Evolutionary conservation across 2,329 filamentous ascomycete genomes (phyloP).

Genomic region (Thermomyces lanuginosus): DNA sequence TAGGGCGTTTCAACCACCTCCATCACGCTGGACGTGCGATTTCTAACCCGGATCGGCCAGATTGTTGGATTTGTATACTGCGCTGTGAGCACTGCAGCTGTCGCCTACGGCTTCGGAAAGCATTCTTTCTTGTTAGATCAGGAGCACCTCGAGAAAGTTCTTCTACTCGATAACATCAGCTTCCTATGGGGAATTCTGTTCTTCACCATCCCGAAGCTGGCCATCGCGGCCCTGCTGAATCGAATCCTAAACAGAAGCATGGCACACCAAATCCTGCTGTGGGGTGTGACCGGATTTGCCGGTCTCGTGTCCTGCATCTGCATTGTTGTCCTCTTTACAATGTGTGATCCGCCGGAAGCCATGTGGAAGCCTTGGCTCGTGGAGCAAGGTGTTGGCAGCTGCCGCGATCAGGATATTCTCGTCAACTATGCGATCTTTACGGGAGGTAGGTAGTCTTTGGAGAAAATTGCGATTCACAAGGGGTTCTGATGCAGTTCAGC

Average conservation of each 20-base stretch:
- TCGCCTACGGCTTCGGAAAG: constrained; percentile 24
- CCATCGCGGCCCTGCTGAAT: constrained; percentile 11
- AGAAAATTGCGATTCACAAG: neutral
- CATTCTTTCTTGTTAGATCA: constrained; percentile 18
- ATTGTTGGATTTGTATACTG: constrained; percentile 20
- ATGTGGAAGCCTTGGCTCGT: constrained; percentile 23
- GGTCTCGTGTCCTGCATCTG: constrained; percentile 15
- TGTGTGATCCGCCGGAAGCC: constrained; percentile 21
- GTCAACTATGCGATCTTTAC: constrained; percentile 24
- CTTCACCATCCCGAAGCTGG: constrained; percentile 12
- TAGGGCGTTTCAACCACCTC: neutral
- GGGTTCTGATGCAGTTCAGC: constrained; percentile 1
- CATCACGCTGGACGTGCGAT: neutral
- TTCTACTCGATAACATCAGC: constrained; percentile 10
- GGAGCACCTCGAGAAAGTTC: constrained; percentile 7
- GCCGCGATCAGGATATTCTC: constrained; percentile 17
- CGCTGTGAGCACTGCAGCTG: constrained; percentile 18
- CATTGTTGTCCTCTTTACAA: constrained; percentile 24
- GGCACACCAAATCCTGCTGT: constrained; percentile 7
- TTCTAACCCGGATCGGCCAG: constrained; percentile 8
- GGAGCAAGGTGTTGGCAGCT: constrained; percentile 13
- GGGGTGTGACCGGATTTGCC: constrained; percentile 14
- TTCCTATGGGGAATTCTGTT: constrained; percentile 14
- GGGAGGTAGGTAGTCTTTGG: constrained; percentile 21
- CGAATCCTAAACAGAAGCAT: constrained; percentile 10